Evolutionary conservation across 2,329 filamentous ascomycete species (phyloP), one percentile per base, ranked within the genome.

Genomic region (Neofusicoccum umdonicola): DNA sequence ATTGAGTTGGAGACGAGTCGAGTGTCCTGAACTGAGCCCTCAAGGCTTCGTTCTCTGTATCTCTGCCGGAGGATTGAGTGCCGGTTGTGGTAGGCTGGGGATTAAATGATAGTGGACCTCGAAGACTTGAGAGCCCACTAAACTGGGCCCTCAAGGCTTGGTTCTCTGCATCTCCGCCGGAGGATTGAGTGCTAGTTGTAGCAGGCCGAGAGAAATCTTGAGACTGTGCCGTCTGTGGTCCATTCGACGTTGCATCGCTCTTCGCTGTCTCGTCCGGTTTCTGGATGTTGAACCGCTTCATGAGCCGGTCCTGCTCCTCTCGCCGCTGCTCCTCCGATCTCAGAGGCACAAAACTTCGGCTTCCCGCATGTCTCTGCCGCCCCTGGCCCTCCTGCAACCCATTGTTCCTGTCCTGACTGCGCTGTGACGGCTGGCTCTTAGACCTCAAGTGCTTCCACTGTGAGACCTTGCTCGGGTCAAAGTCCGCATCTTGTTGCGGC

Each of bases 391-490:
- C 27, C 54, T 27, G 9, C 11, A 17, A 5, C 27, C 6, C 27
- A 31, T 44, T 35, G 9, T 47, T 31, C n/a, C 17, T 19, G 19
- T 7, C 37, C 39, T 13, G 27, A 5, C 9, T 2, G 1, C 41
- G 11, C 35, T 27, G 51, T 12, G n/a, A 11, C 4, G 39, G 31
- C 12, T 19, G 42, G 6, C 22, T 15, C 34, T 17, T 64, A 22
- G 50, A 19, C 27, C 11, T 39, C 62, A 64, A 39, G 15, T 64
- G 62, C 39, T 27, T 37, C 52, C 62, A 64, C 37, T 50, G 34
- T 9, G 15, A 9, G 34, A n/a, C 15, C 39, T 50, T 63, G 15
- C 6, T 12, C 31, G 19, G 13, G 19, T 63, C 60, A n/a, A 52
- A 63, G 11, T 31, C 44, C 27, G 17, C 8, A 39, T 61, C 57